A percentile compares a stretch with the other conserved stretches of the same genome.
Evolutionary conservation across 305 asterid species (phyloP).

Genomic region (Fraxinus floribunda): DNA sequence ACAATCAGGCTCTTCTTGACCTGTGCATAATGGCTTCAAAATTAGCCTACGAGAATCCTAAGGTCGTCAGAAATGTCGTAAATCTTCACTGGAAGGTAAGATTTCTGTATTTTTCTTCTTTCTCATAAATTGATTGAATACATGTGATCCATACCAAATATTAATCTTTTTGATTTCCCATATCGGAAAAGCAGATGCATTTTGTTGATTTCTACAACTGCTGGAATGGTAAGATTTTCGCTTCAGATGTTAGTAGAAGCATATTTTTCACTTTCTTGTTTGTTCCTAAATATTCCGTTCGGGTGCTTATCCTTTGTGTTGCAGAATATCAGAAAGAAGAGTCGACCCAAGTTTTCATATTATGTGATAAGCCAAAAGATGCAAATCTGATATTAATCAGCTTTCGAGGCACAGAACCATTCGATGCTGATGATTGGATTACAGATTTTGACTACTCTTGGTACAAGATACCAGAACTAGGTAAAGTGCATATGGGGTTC

Average conservation of each 20-base stretch:
- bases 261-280: background rate
- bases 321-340: constrained; percentile 41
- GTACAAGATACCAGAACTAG: constrained; percentile 78
- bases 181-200: constrained; percentile 63
- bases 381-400: constrained; percentile 71
- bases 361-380: constrained; percentile 71
- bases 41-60: constrained; percentile 78
- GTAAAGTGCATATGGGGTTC: constrained; percentile 94
- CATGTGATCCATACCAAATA: background rate
- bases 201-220: constrained; percentile 88
- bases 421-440: constrained; percentile 92
- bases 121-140: background rate
- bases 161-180: constrained; percentile 9
- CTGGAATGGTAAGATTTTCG: constrained; percentile 75
- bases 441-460: constrained; percentile 96
- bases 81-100: constrained; percentile 79
- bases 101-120: background rate
- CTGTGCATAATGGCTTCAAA: constrained; percentile 86
- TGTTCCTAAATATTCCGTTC: background rate
- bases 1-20: constrained; percentile 55
- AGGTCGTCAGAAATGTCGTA: constrained; percentile 66
- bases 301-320: background rate
- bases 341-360: constrained; percentile 81
- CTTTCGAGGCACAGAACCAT: constrained; percentile 96
- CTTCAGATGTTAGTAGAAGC: background rate